Evolutionary conservation across 768 basidiomycete species (phyloP), one percentile per base, ranked within the genome.

Genomic region (Tulasnella sp.): DNA sequence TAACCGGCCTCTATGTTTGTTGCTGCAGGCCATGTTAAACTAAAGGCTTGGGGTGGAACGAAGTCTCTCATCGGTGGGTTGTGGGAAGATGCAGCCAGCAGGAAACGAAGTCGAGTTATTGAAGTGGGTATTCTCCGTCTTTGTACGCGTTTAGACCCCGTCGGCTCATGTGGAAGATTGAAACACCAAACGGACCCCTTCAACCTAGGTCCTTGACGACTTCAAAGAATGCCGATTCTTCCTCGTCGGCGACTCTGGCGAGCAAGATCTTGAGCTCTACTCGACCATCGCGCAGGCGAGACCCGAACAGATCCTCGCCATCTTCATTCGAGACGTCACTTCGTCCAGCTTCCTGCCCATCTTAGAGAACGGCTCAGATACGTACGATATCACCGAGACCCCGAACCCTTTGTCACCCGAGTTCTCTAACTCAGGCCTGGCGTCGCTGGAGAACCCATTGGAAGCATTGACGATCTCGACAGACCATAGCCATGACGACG

Each of bases 261-360:
- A 98, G 68, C 93, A 96, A 64, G 94, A 98, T 70, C 72, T 98
- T 45, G 92, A 98, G 69, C 75, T 98, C 1, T 98, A 97, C 68
- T 75, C 84, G 12, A 75, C 81, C 2, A 67, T 94, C 17, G 91
- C 94, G 0, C 69, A 73, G 17, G 83, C 88, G 58, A 74, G 82
- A 38, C 45, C 70, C 69, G 63, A 73, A 3, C 87, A 88, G 66
- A 77, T 98, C 38, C 71, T 84, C 3, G 90, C 76, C 2, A 80
- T 97, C 34, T 89, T 90, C 71, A 81, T 98, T 44, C 79, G 94
- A 21, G 87, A 94, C 65, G 87, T 84, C 12, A 73, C 73, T 25
- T 71, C 71, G 3, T 31, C 17, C 31, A 53, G 9, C 31, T 53
- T 21, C 52, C 52, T 27, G 29, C 1, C 22, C 29, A 30, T 38